Evolutionary conservation across 208 protist species (phyloP), one percentile per base, ranked within the genome.

Genomic region (Trypanosoma vivax): DNA sequence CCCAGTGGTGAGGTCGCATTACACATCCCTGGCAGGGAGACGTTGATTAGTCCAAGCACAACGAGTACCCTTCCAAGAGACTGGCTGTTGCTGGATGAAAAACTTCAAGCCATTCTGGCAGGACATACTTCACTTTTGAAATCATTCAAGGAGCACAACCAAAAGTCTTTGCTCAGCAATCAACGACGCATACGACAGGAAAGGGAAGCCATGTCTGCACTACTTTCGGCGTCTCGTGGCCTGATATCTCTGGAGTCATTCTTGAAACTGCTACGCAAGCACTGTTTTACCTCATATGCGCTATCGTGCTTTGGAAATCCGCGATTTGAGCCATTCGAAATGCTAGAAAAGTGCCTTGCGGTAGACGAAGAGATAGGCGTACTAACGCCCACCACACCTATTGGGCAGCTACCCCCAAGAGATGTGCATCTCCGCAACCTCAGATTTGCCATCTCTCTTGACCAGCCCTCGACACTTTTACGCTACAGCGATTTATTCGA

Each of bases 251-350:
- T 75, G 3, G 65, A 84, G 7, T 68, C 77, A 33, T 49, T 90
- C 9, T 45, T 93, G 0, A 34, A 25, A 23, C 24, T 90, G 25
- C 37, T 88, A 30, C 51, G 75, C 25, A 62, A 60, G 18, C 79
- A 93, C 67, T 77, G 68, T 40, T 88, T 93, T 49, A 50, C 76
- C n/a, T 79, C 71, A 13, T 90, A 90, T 67, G 85, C 79, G 2
- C 63, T 93, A 16, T 77, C 85, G 3, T 88, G 76, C 40, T 90
- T 69, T 37, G 79, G 82, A 6, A 65, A 65, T 0, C 60, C 79
- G 1, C 79, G 74, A 29, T 89, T 79, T 33, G 83, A 77, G 5
- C 63, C 88, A 21, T 23, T 70, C 13, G 65, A 74, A 9, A 52
- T 70, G 3, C 28, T 89, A 3, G 51, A 73, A 24, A 24, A 47